phyloP scores from a whole-genome alignment of 306 rosid genomes.

The Myrica gale region DNA sequence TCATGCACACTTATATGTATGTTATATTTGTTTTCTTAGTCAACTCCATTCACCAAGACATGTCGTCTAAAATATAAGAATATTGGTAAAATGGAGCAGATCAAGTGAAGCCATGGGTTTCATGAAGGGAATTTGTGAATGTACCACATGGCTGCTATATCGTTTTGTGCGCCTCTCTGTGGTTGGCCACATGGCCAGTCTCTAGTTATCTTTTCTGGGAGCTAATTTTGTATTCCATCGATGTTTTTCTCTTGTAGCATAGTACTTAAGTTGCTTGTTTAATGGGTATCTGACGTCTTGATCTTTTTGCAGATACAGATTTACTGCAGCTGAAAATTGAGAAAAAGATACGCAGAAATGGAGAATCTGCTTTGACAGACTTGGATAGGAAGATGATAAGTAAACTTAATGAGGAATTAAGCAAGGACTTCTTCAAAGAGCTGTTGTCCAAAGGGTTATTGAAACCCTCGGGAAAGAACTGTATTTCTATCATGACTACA shows the following conservation, averaged over 20 bases:
- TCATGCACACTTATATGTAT: no score
- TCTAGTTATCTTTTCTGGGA: background rate
- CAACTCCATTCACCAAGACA: no score
- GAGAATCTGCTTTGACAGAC: conserved; percentile 82
- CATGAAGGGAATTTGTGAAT: no score
- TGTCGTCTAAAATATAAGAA: no score
- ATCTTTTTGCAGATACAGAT: conserved; percentile 51
- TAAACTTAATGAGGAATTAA: conserved; percentile 65
- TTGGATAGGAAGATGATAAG: conserved; percentile 86
- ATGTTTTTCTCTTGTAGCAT: background rate
- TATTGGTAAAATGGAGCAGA: no score
- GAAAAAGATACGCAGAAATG: conserved; percentile 62
- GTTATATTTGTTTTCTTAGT: no score
- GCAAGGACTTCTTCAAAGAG: conserved; percentile 69
- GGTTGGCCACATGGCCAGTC: background rate
- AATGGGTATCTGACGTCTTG: conserved; percentile 1
- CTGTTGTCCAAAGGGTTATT: conserved; percentile 66
- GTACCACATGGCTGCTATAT: no score
- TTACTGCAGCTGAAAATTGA: conserved; percentile 69
- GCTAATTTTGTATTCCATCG: background rate
- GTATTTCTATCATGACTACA: conserved; percentile 94
- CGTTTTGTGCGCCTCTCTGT: no score
- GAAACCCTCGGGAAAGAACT: conserved; percentile 80
- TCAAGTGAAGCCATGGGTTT: no score
- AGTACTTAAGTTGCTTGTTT: background rate